Conservation (phyloP, 108 stramenopile genomes). For the Pseudonitzschia delicatissima region DNA sequence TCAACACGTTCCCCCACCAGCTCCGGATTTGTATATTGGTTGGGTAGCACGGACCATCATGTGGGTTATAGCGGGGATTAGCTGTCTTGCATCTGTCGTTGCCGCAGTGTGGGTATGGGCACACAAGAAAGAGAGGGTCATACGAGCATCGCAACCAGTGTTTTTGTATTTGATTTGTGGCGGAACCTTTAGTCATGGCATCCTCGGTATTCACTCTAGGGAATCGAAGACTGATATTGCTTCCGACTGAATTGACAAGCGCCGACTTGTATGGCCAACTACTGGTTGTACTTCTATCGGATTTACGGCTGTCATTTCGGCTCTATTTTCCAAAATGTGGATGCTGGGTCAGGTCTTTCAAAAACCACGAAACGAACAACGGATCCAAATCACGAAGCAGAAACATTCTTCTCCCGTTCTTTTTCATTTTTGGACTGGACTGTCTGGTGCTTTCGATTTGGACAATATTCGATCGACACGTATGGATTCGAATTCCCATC, state of each 20-base stretch:
- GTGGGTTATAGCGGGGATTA: constrained; percentile 23
- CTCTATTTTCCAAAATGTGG: constrained; percentile 61
- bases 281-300: constrained; percentile 50
- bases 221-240: constrained; percentile 39
- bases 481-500: constrained; percentile 13
- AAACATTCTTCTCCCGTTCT: constrained; percentile 36
- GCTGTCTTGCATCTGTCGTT: constrained; percentile 15
- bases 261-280: constrained; percentile 23
- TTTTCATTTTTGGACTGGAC: constrained; percentile 27
- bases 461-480: constrained; percentile 24
- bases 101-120: constrained; percentile 26
- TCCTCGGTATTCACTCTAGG: constrained; percentile 36
- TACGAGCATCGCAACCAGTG: constrained; percentile 49
- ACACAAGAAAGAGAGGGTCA: constrained; percentile 11
- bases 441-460: constrained; percentile 24
- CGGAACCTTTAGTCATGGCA: constrained; percentile 61
- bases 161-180: constrained; percentile 55
- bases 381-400: constrained; percentile 15
- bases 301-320: constrained; percentile 44
- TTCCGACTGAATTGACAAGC: background rate
- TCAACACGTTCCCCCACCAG: background rate
- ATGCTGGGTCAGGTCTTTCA: constrained; percentile 34
- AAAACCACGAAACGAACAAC: constrained; percentile 23
- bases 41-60: constrained; percentile 7
- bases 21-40: constrained; percentile 27